Evolutionary conservation across 257 asterid genomes (phyloP).

Genomic region (Solanum commersonii): DNA sequence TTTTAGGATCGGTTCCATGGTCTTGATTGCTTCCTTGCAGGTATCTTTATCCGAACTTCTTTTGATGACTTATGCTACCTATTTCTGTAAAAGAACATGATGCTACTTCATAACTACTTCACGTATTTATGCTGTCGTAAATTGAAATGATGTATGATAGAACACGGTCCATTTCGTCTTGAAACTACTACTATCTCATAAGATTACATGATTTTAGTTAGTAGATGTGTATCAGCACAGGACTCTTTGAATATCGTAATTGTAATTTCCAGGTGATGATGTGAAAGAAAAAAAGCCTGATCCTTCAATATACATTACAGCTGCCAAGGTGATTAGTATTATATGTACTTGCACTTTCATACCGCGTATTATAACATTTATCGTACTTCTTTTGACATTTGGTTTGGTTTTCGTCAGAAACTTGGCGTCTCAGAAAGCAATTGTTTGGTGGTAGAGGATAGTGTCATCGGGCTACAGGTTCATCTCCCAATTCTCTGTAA

Average conservation of each 20-base stretch:
- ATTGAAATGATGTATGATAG: background rate
- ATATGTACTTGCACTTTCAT: background rate
- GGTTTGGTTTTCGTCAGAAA: slow-evolving; percentile 26
- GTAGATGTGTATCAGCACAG: background rate
- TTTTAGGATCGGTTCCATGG: slow-evolving; percentile 82
- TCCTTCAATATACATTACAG: slow-evolving; percentile 76
- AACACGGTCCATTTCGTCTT: background rate
- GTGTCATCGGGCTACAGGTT: slow-evolving; percentile 97
- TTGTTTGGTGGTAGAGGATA: slow-evolving; percentile 91
- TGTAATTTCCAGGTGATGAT: slow-evolving; percentile 62
- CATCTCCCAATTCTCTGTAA: background rate
- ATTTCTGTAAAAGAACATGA: background rate
- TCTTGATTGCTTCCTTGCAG: slow-evolving; percentile 99
- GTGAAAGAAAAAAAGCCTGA: slow-evolving; percentile 92
- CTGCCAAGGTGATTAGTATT: slow-evolving; percentile 46
- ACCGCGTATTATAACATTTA: background rate
- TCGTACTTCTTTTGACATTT: background rate
- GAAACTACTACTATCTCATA: background rate
- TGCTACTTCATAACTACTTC: background rate
- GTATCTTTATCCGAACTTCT: slow-evolving; percentile 19
- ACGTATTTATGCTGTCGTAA: background rate
- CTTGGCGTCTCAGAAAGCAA: slow-evolving; percentile 57
- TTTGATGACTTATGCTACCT: background rate
- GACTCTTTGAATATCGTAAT: background rate
- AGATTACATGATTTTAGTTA: background rate